Conservation (phyloP, 495 filamentous ascomycete genomes). For the Clavariopsis aquatica region DNA sequence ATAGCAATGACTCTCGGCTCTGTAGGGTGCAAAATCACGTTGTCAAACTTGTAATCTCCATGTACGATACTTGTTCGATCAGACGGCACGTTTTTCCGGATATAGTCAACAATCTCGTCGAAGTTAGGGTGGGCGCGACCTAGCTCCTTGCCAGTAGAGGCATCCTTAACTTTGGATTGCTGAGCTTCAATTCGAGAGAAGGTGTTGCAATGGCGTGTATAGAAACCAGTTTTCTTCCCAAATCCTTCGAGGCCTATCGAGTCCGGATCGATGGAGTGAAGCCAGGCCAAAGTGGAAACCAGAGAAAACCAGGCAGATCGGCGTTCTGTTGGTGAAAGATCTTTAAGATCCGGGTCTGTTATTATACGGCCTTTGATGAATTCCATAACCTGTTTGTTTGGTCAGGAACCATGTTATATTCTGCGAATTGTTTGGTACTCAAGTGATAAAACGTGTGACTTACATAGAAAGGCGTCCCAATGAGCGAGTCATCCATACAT, state of each 20-base stretch:
- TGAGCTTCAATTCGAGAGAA: conserved; percentile 37
- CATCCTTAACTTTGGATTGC: conserved; percentile 29
- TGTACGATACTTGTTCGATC: conserved; percentile 31
- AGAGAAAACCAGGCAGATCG: conserved; percentile 34
- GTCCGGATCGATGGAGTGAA: conserved; percentile 35
- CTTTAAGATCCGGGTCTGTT: conserved; percentile 28
- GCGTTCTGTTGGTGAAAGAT: conserved; percentile 22
- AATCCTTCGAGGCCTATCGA: conserved; percentile 30
- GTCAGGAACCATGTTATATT: not conserved
- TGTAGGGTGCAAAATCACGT: conserved; percentile 34
- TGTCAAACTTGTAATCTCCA: conserved; percentile 38
- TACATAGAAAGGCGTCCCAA: conserved; percentile 35
- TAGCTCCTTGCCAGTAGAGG: conserved; percentile 26
- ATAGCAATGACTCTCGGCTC: conserved; percentile 35
- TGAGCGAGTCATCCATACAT: conserved; percentile 25
- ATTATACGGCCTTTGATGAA: conserved; percentile 36
- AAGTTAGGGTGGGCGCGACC: conserved; percentile 31
- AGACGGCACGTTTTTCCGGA: conserved; percentile 21
- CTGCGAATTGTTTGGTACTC: too few relatives aligned
- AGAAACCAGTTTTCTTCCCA: conserved; percentile 38
- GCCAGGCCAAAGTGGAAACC: conserved; percentile 36
- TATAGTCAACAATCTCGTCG: conserved; percentile 34
- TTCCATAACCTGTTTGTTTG: conserved; percentile 31
- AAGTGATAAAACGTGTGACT: not conserved
- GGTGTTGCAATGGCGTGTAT: conserved; percentile 37